Evolutionary conservation across 805 yeast species (phyloP).

Genomic region (Metschnikowia gelsemii): DNA sequence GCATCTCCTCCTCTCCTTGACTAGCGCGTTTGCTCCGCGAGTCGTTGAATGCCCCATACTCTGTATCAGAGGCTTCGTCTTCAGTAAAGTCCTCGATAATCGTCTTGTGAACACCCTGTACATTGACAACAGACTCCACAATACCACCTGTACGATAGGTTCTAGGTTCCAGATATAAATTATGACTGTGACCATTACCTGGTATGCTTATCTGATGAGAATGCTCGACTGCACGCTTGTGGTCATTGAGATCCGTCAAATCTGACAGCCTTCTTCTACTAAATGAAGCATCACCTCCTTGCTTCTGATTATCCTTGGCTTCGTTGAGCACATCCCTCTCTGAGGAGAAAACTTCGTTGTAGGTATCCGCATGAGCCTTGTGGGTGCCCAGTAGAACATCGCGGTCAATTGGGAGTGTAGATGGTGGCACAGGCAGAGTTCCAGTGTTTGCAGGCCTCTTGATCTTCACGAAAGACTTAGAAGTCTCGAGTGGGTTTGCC

Average conservation of each 20-base stretch:
- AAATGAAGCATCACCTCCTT: neutral
- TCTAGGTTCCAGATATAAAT: constrained; percentile 31
- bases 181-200: constrained; percentile 9
- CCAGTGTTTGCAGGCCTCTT: constrained; percentile 48
- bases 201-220: constrained; percentile 6
- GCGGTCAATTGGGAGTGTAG: constrained; percentile 16
- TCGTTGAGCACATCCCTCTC: constrained; percentile 45
- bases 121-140: constrained; percentile 78
- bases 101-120: constrained; percentile 81
- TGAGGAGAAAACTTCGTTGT: constrained; percentile 42
- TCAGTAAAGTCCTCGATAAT: constrained; percentile 68
- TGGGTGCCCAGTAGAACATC: constrained; percentile 15
- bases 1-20: constrained; percentile 19
- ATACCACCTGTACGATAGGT: constrained; percentile 59
- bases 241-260: constrained; percentile 9
- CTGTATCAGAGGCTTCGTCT: constrained; percentile 35
- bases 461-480: constrained; percentile 64
- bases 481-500: constrained; percentile 64
- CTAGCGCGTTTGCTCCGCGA: constrained; percentile 10
- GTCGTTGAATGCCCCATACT: constrained; percentile 15
- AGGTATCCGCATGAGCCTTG: constrained; percentile 15
- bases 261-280: constrained; percentile 18
- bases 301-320: constrained; percentile 16
- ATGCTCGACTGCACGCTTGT: constrained; percentile 3
- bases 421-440: neutral